Base-by-base conservation (phyloP, 129 eudicot genomes). In the Ambrosia trifida region DNA sequence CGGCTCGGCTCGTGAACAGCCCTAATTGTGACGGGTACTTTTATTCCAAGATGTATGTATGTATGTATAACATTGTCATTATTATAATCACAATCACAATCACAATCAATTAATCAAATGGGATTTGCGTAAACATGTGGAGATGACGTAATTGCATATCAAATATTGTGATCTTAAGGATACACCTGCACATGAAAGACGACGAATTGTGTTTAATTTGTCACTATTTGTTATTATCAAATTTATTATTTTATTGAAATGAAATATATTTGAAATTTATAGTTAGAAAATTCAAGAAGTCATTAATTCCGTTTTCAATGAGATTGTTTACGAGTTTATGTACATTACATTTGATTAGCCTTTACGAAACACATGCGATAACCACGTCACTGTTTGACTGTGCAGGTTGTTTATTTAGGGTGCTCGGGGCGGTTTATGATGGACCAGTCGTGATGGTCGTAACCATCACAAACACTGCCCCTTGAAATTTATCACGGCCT, bases 91-190 rank as follows among this genome's bases (percentile, higher is more conserved):
- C n/a, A n/a, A n/a, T n/a, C n/a, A n/a, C n/a, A n/a, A n/a, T n/a
- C n/a, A n/a, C n/a, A n/a, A n/a, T n/a, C n/a, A n/a, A 65, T 6
- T 13, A 65, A 41, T 66, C 38, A 66, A 12, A 4, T 14, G 24
- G 43, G 11, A 24, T 11, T 45, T 28, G 40, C 20, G 13, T 20
- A 12, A 65, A 44, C 54, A 66, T 44, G 71, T 44, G 69, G n/a
- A 11, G 53, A 50, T 50, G 73, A 35, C 61, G 73, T 50, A 68
- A 68, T 50, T 50, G 73, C 62, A 51, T 50, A 49, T n/a, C 63
- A 68, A 32, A 50, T 50, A 16, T 32, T 50, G 31, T 68, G 49
- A 11, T 33, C 31, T 31, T 18, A 17, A 64, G 11, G 41, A 36
- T 36, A 28, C 61, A 7, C 44, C 47, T 60, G 72, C 60, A 31